Base-by-base conservation (phyloP, 2,329 filamentous ascomycete genomes). In the Cercospora brassicicola region DNA sequence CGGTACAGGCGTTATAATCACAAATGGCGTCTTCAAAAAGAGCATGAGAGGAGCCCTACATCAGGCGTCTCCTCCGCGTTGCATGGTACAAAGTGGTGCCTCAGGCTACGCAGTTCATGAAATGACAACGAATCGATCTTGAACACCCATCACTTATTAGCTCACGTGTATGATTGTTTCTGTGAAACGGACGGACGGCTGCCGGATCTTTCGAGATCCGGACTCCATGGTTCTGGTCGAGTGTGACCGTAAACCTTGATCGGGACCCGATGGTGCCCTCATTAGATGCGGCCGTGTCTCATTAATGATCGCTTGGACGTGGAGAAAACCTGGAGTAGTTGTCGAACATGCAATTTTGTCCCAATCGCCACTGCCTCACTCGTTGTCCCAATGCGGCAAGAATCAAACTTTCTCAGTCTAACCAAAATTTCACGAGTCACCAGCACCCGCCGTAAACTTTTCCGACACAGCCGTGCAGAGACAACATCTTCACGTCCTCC, bases 71-170 rank as follows among this genome's bases (percentile, higher is more conserved):
- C 31, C 51, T 64, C 48, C 48, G 62, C 62, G 62, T 56, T 62
- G 56, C 65, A 64, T 36, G 65, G 66, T 57, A 64, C 51, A 56
- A 57, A 33, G 20, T 45, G 36, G 51, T 64, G 31, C 62, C 62
- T 56, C 31, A 61, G 65, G 62, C 62, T 67, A 68, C 66, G 69
- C 72, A 71, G 68, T 66, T 68, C 66, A 67, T 65, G 69, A 62
- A 71, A 72, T 69, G 68, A 71, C 48, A 64, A 64, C 51, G 9
- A 48, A 63, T 64, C 62, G 31, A 64, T 64, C 33, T 36, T 64
- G 62, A 64, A 64, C 62, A 56, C 62, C 62, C 51, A 64, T 42
- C 33, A 64, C 48, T n/a, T 48, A 20, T 23, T 45, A 39, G 13
- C 26, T 33, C 20, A 30, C 36, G 62, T 45, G 30, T 23, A 42